A percentile compares a stretch with the other conserved stretches of the same genome.
Evolutionary conservation across 2,329 filamentous ascomycete genomes (phyloP).

Genomic region (Penicillium nordicum): DNA sequence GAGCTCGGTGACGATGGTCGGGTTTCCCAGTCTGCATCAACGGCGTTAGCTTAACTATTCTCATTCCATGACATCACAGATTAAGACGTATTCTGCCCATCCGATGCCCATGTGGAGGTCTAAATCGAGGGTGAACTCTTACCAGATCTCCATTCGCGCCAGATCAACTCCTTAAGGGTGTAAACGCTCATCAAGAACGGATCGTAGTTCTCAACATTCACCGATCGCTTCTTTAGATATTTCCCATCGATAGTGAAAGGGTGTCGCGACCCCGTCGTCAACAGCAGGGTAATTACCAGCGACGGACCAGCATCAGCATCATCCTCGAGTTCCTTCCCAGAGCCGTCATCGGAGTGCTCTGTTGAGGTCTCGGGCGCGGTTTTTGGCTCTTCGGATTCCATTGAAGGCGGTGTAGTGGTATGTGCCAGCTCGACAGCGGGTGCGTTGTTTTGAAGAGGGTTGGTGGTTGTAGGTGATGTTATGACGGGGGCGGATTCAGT

Average conservation of each 20-base stretch:
- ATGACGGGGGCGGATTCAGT: conserved; percentile 17
- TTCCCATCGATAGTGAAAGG: conserved; percentile 86
- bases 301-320: conserved; percentile 36
- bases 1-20: conserved; percentile 81
- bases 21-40: conserved; percentile 69
- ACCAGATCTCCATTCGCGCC: conserved; percentile 84
- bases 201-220: conserved; percentile 72
- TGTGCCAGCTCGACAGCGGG: conserved; percentile 12
- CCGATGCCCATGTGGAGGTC: not conserved
- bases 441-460: conserved; percentile 8
- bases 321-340: conserved; percentile 38
- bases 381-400: conserved; percentile 26
- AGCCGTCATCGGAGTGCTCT: conserved; percentile 26
- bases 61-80: not conserved
- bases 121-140: conserved; percentile 15
- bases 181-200: conserved; percentile 90
- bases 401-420: conserved; percentile 15
- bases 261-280: conserved; percentile 78
- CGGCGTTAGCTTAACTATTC: not conserved
- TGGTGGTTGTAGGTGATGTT: conserved; percentile 11
- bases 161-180: conserved; percentile 88
- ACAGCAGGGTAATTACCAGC: conserved; percentile 69
- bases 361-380: conserved; percentile 19
- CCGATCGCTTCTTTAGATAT: conserved; percentile 77
- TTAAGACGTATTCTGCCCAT: not conserved